Conservation (phyloP, 768 basidiomycete species). For the Pleurotus eryngii region DNA sequence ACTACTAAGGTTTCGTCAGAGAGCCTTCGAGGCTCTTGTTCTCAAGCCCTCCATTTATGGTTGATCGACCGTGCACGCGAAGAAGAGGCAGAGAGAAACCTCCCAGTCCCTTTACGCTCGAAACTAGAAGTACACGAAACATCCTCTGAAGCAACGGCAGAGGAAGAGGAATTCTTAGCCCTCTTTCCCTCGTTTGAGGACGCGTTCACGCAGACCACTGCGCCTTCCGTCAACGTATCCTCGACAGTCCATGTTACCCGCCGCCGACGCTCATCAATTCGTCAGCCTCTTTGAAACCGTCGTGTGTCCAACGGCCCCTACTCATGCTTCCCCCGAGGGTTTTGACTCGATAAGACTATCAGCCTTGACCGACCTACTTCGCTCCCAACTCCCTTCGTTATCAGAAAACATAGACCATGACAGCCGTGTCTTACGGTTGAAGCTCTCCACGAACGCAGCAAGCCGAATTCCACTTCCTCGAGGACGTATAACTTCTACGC, state of each 20-base stretch:
- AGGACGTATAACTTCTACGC: slow-evolving; percentile 70
- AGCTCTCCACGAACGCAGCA: slow-evolving; percentile 40
- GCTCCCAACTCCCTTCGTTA: slow-evolving; percentile 24
- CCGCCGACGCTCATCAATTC: slow-evolving; percentile 35
- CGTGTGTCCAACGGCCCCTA: slow-evolving; percentile 18
- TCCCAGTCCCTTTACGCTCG: slow-evolving; percentile 75
- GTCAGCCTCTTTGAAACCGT: slow-evolving; percentile 47
- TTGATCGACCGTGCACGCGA: slow-evolving; percentile 72
- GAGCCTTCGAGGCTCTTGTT: slow-evolving; percentile 52
- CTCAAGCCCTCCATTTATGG: slow-evolving; percentile 80
- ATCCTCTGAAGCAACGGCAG: slow-evolving; percentile 66
- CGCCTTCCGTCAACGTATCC: slow-evolving; percentile 8
- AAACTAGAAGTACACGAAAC: slow-evolving; percentile 50
- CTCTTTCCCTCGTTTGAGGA: slow-evolving; percentile 87
- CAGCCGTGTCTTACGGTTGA: slow-evolving; percentile 50
- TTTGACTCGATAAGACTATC: slow-evolving; percentile 23
- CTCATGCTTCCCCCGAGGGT: slow-evolving; percentile 1
- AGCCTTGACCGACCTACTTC: slow-evolving; percentile 31
- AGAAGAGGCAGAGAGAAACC: slow-evolving; percentile 54
- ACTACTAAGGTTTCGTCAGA: slow-evolving; percentile 25
- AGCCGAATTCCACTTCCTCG: slow-evolving; percentile 21
- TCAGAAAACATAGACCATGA: slow-evolving; percentile 46
- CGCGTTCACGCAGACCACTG: slow-evolving; percentile 33
- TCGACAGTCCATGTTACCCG: slow-evolving; percentile 26
- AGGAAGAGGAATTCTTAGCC: slow-evolving; percentile 78